Conservation (phyloP, 2,329 filamentous ascomycete genomes). For the Penicillium sp. region DNA sequence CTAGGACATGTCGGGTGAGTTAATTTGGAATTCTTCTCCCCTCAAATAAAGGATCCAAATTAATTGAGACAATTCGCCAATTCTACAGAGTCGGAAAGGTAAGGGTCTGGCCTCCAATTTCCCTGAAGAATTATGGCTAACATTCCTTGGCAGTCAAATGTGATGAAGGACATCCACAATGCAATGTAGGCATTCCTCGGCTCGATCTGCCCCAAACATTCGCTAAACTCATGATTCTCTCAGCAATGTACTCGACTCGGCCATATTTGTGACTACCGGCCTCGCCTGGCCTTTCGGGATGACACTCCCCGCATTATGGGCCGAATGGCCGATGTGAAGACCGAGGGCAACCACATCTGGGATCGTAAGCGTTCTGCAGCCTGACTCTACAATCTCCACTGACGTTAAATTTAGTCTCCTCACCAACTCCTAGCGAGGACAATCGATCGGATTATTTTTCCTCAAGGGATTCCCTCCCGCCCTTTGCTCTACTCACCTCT, state of each 20-base stretch:
- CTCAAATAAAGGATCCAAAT: not conserved
- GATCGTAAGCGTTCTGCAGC: constrained; percentile 47
- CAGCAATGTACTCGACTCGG: constrained; percentile 58
- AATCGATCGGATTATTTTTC: constrained; percentile 30
- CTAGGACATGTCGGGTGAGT: constrained; percentile 47
- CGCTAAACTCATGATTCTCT: not conserved
- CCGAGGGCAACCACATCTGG: constrained; percentile 55
- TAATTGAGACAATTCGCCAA: constrained; percentile 14
- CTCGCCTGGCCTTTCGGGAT: constrained; percentile 56
- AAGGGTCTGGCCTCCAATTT: not conserved
- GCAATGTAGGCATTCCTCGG: constrained; percentile 46
- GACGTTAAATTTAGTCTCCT: constrained; percentile 25
- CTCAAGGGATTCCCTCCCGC: constrained; percentile 51
- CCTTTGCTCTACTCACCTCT: constrained; percentile 54
- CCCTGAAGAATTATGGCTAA: constrained; percentile 3
- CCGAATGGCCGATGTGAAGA: constrained; percentile 54
- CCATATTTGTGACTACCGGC: constrained; percentile 59
- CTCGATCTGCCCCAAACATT: not conserved
- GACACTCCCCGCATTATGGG: constrained; percentile 54
- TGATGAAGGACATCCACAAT: constrained; percentile 56
- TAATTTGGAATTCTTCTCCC: not conserved
- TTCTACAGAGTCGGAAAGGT: constrained; percentile 43
- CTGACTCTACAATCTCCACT: constrained; percentile 4
- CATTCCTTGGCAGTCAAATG: constrained; percentile 51
- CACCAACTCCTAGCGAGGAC: constrained; percentile 28